Evolutionary conservation across 2,329 filamentous ascomycete genomes (phyloP).

Genomic region (Myriosclerotinia duriaeana): DNA sequence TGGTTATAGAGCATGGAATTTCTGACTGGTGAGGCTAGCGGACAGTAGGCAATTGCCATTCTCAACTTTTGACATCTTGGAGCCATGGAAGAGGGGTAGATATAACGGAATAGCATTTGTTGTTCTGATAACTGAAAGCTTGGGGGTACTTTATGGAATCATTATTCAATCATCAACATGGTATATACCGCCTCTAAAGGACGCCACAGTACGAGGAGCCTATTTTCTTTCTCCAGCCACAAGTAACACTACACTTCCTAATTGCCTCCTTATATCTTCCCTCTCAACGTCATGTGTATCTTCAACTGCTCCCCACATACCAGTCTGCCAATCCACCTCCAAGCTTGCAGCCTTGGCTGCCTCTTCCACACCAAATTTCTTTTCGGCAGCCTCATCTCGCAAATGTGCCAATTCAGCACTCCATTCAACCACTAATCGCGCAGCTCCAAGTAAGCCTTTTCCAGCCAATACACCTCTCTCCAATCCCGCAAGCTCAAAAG

Average conservation of each 20-base stretch:
- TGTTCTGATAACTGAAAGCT: neutral
- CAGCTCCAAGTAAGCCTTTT: conserved; percentile 80
- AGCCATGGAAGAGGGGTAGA: too few relatives aligned
- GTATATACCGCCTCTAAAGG: conserved; percentile 21
- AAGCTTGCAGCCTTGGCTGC: conserved; percentile 74
- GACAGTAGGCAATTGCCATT: too few relatives aligned
- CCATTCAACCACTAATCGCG: conserved; percentile 81
- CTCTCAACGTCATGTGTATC: conserved; percentile 94
- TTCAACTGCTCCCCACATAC: conserved; percentile 93
- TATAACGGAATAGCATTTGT: too few relatives aligned
- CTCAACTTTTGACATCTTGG: too few relatives aligned
- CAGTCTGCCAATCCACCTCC: conserved; percentile 88
- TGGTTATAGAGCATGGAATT: too few relatives aligned
- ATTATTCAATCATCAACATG: neutral
- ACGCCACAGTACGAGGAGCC: neutral
- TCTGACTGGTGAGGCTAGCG: too few relatives aligned
- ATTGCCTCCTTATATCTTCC: conserved; percentile 82
- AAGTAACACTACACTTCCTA: conserved; percentile 82
- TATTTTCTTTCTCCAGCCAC: conserved; percentile 56
- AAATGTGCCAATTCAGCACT: conserved; percentile 66
- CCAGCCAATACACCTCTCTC: conserved; percentile 81
- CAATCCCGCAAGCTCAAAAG: conserved; percentile 82
- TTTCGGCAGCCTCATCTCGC: conserved; percentile 41
- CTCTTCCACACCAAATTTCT: conserved; percentile 75
- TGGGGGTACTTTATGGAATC: neutral